Conservation (phyloP, 2,329 filamentous ascomycete genomes). For the Scedosporium boydii region DNA sequence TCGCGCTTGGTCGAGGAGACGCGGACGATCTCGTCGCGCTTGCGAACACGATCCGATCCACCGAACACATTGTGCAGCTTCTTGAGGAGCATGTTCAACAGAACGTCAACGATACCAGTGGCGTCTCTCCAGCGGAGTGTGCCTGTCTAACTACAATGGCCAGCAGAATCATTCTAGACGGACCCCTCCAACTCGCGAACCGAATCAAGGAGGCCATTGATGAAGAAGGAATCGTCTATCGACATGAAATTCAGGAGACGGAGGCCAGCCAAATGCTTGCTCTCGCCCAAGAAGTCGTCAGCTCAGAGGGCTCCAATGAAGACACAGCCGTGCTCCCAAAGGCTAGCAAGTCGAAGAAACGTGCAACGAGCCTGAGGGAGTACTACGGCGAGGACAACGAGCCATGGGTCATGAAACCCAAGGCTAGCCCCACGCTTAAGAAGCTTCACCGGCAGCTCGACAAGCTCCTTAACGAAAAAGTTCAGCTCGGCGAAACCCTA, state of each 20-base stretch:
- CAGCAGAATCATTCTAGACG: constrained; percentile 53
- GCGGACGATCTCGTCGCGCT: constrained; percentile 81
- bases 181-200: constrained; percentile 57
- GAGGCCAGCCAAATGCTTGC: constrained; percentile 61
- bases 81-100: constrained; percentile 21
- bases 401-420: constrained; percentile 56
- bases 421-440: constrained; percentile 56
- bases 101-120: constrained; percentile 4
- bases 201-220: constrained; percentile 75
- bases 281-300: constrained; percentile 63
- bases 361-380: constrained; percentile 38
- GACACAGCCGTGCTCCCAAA: constrained; percentile 46
- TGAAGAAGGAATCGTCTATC: constrained; percentile 77
- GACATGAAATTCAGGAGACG: constrained; percentile 67
- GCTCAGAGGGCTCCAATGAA: constrained; percentile 54
- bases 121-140: background rate
- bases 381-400: constrained; percentile 51
- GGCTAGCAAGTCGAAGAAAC: constrained; percentile 32
- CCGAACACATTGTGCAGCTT: constrained; percentile 51
- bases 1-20: constrained; percentile 84
- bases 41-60: constrained; percentile 69
- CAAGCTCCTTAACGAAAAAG: constrained; percentile 49
- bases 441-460: constrained; percentile 61
- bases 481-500: constrained; percentile 48
- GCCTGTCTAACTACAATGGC: constrained; percentile 36